Base-by-base conservation (phyloP, 257 asterid species). In the Solanum tarijense region DNA sequence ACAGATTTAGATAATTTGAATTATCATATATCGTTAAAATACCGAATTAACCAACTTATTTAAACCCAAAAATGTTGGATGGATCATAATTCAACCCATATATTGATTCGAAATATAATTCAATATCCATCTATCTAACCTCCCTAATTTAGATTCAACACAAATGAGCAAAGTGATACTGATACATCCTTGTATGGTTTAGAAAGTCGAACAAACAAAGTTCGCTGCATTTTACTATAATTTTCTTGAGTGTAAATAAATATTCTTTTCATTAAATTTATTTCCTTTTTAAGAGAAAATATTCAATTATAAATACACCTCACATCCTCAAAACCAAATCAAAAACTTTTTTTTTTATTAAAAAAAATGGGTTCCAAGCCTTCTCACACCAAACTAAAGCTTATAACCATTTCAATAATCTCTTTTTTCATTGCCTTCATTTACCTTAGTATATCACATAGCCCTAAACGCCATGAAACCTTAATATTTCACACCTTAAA, bases 391-490 rank as follows among this genome's bases (percentile, higher is more conserved):
- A 86, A 73, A 69, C 83, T 83, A 83, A 87, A 90, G 75, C 74
- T 75, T 16, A 18, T 87, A 69, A 85, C 86, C 79, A 29, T 89
- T 31, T 73, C 87, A 82, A 89, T 87, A 88, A 43, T 89, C 83
- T 58, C 83, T 7, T 86, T 91, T 71, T 86, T 90, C 34, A 86
- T 91, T 52, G 34, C 43, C 71, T 89, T 91, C 88, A 68, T 89
- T 86, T 82, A 82, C 84, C 72, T 89, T 20, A 72, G 89, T 72
- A 83, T 82, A 27, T 89, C 74, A 82, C 83, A 87, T 29, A 68
- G 75, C 14, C 90, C 88, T 18, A 90, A 86, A 34, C 82, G 79
- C 20, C 87, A 87, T 7, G 78, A 84, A 32, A 76, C 85, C 16
- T 60, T 62, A 25, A 78, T 74, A 74, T 36, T 39, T 23, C 43